These are phyloP conservation scores for Amborella trichopoda DNA, from an alignment of 164 flowering plant genomes.

Conservation along the genomic window DNA sequence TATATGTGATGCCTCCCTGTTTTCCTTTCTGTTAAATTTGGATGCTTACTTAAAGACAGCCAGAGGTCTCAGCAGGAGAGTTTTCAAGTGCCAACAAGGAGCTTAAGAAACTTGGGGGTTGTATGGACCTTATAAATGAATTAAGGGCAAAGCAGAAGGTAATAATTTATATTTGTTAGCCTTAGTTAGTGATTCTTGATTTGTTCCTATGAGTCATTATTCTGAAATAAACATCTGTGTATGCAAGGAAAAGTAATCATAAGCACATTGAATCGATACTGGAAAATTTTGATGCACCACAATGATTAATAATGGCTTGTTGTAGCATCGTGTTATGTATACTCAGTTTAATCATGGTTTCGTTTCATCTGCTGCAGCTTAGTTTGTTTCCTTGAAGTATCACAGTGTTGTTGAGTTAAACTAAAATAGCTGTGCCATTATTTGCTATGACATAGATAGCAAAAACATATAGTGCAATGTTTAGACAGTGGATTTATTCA, in stretches of 20 bases:
- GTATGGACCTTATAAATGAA: constrained; percentile 53
- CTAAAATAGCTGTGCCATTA: no score
- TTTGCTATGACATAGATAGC: no score
- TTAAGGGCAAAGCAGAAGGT: constrained; percentile 75
- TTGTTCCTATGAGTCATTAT: no score
- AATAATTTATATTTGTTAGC: constrained; percentile 1
- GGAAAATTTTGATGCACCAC: not conserved
- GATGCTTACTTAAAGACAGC: constrained; percentile 65
- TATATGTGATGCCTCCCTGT: not conserved
- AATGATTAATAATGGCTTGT: not conserved
- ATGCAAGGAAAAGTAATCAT: not conserved
- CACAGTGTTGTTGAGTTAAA: no score
- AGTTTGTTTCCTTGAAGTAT: no score
- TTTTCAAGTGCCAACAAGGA: constrained; percentile 83
- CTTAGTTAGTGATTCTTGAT: no score
- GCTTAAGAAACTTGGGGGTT: constrained; percentile 46
- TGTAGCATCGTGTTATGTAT: not conserved
- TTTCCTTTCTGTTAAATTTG: constrained; percentile 3
- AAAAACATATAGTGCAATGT: no score
- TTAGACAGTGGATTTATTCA: no score
- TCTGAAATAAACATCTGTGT: not conserved
- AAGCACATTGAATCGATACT: not conserved
- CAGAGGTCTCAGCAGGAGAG: constrained; percentile 62
- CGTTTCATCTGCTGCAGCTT: no score
- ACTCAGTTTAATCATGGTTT: no score